A percentile compares a stretch with the other conserved stretches of the same genome.
Conservation (phyloP, 139 green algal species). For the Edaphochlamys debaryana region DNA sequence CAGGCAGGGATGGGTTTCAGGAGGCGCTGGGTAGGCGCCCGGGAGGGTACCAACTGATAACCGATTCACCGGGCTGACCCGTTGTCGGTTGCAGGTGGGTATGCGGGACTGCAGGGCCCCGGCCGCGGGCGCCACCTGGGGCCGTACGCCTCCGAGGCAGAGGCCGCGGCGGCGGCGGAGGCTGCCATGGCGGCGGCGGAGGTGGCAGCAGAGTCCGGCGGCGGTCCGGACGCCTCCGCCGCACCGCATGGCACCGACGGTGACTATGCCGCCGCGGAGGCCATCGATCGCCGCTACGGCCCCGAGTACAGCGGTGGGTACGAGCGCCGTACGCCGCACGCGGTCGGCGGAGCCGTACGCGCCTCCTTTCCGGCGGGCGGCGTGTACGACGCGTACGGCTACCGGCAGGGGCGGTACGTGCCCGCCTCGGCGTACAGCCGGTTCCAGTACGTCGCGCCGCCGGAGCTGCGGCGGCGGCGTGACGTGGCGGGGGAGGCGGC, state of each 20-base stretch:
- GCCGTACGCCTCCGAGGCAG: background rate
- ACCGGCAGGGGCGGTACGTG: background rate
- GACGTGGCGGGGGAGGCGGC: background rate
- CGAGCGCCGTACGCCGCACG: no score
- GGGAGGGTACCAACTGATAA: no score
- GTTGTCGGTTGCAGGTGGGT: no score
- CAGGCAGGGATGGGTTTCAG: no score
- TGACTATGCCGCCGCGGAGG: background rate
- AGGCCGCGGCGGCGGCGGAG: background rate
- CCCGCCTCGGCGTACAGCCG: background rate
- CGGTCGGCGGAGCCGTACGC: no score
- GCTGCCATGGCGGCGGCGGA: background rate
- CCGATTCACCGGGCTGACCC: no score
- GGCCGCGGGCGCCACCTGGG: background rate
- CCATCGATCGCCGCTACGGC: background rate
- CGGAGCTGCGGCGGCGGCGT: constrained; percentile 3
- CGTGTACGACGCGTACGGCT: no score
- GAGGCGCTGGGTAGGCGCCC: no score
- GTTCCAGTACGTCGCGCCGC: constrained; percentile 13
- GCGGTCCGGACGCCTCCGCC: background rate
- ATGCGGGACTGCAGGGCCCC: no score
- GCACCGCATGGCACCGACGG: background rate
- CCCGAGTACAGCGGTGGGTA: no score
- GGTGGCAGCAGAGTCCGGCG: background rate
- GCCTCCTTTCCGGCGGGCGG: no score